Evolutionary conservation across 2,329 filamentous ascomycete genomes (phyloP).

Genomic region (Trichoderma atroviride): DNA sequence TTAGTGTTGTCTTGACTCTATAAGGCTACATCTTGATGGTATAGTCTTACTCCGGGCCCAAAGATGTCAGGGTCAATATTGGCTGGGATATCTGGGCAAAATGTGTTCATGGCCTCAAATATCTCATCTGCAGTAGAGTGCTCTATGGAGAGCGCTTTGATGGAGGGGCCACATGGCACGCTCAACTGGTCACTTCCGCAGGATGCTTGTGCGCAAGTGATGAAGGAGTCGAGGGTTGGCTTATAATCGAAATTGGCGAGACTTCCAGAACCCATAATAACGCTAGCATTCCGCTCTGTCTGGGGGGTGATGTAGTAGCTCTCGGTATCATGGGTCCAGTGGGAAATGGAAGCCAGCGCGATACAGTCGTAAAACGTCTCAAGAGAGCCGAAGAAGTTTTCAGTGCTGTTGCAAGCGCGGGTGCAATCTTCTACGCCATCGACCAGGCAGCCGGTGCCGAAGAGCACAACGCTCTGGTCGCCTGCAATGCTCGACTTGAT

Average conservation of each 20-base stretch:
- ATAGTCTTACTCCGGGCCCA: slow-evolving; percentile 41
- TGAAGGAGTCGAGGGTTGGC: slow-evolving; percentile 39
- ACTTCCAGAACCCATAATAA: slow-evolving; percentile 40
- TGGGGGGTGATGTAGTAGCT: slow-evolving; percentile 38
- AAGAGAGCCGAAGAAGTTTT: slow-evolving; percentile 40
- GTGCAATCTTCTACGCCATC: slow-evolving; percentile 39
- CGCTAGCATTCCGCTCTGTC: slow-evolving; percentile 43
- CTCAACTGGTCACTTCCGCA: slow-evolving; percentile 41
- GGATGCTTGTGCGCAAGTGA: slow-evolving; percentile 41
- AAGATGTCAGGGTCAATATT: slow-evolving; percentile 47
- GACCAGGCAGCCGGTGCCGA: slow-evolving; percentile 39
- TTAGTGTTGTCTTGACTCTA: slow-evolving; percentile 13
- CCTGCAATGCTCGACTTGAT: slow-evolving; percentile 41
- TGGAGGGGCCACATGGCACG: slow-evolving; percentile 36
- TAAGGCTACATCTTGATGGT: not conserved
- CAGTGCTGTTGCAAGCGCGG: slow-evolving; percentile 37
- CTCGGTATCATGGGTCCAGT: slow-evolving; percentile 39
- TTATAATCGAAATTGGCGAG: slow-evolving; percentile 38
- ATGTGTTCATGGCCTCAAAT: slow-evolving; percentile 41
- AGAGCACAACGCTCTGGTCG: slow-evolving; percentile 38
- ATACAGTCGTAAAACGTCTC: slow-evolving; percentile 47
- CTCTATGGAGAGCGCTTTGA: slow-evolving; percentile 34
- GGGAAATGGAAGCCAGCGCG: slow-evolving; percentile 40
- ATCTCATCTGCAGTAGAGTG: slow-evolving; percentile 37
- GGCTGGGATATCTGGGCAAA: slow-evolving; percentile 42